Conservation (phyloP, 257 asterid genomes). For the Striga asiatica region DNA sequence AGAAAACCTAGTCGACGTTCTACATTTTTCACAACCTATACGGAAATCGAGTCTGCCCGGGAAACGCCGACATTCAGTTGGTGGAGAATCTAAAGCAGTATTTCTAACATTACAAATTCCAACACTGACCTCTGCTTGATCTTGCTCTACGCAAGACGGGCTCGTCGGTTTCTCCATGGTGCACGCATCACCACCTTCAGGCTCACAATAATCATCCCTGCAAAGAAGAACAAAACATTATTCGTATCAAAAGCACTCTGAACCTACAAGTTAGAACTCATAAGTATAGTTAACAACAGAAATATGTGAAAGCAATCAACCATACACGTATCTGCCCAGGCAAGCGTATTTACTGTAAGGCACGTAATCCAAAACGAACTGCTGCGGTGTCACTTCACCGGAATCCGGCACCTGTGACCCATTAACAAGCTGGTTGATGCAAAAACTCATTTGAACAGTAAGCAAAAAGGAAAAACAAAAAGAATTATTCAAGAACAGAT, state of each 20-base stretch:
- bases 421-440: conserved; percentile 3
- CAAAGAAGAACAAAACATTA: conserved; percentile 10
- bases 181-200: conserved; percentile 25
- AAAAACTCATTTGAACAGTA: neutral
- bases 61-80: conserved; percentile 35
- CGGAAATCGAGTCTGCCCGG: conserved; percentile 34
- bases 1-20: conserved; percentile 45
- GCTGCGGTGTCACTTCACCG: conserved; percentile 35
- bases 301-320: neutral
- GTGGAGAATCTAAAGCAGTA: conserved; percentile 35
- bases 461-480: neutral
- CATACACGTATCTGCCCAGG: conserved; percentile 73
- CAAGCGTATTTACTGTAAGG: conserved; percentile 40
- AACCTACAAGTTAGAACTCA: too few species aligned
- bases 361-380: conserved; percentile 43
- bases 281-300: neutral
- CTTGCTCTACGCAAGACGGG: conserved; percentile 17
- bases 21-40: conserved; percentile 47
- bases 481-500: neutral
- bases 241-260: conserved; percentile 8
- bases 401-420: conserved; percentile 39
- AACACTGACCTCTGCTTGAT: conserved; percentile 45
- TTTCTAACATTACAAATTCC: conserved; percentile 38
- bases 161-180: conserved; percentile 8
- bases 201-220: conserved; percentile 56